Evolutionary conservation across 2,329 filamentous ascomycete species (phyloP).

Genomic region (Exophiala alcalophila): DNA sequence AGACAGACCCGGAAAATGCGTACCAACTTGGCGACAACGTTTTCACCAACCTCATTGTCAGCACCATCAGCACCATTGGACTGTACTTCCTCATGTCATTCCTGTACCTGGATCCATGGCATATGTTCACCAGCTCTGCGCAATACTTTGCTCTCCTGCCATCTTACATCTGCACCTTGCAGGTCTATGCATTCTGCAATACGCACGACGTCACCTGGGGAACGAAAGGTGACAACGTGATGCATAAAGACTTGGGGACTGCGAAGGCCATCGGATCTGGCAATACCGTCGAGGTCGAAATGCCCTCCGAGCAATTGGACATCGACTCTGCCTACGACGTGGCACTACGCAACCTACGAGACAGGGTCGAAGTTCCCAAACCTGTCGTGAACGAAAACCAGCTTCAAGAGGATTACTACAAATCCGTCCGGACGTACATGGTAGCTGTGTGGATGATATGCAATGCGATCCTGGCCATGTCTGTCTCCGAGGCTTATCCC

Average conservation of each 20-base stretch:
- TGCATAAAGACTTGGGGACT: constrained; percentile 85
- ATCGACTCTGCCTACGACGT: constrained; percentile 98
- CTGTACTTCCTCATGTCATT: constrained; percentile 96
- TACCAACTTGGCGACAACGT: constrained; percentile 75
- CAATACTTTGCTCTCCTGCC: constrained; percentile 94
- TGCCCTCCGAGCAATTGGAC: constrained; percentile 96
- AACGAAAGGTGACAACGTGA: constrained; percentile 95
- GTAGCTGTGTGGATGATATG: constrained; percentile 90
- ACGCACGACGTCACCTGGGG: constrained; percentile 99
- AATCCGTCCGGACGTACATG: constrained; percentile 95
- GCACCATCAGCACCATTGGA: constrained; percentile 81
- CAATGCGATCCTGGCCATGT: constrained; percentile 92
- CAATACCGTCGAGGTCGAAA: constrained; percentile 85
- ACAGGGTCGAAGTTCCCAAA: constrained; percentile 76
- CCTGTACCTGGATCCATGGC: constrained; percentile 96
- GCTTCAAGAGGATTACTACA: constrained; percentile 97
- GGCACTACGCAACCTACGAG: constrained; percentile 89
- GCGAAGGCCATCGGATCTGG: constrained; percentile 68
- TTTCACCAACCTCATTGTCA: constrained; percentile 93
- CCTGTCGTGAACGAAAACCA: constrained; percentile 67
- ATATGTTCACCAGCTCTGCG: constrained; percentile 88
- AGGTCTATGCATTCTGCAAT: constrained; percentile 99
- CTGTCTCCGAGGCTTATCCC: constrained; percentile 80
- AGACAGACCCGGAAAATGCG: constrained; percentile 37
- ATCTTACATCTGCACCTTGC: constrained; percentile 91